Conservation (phyloP, 305 asterid species). For the Fraxinus angustifolia region DNA sequence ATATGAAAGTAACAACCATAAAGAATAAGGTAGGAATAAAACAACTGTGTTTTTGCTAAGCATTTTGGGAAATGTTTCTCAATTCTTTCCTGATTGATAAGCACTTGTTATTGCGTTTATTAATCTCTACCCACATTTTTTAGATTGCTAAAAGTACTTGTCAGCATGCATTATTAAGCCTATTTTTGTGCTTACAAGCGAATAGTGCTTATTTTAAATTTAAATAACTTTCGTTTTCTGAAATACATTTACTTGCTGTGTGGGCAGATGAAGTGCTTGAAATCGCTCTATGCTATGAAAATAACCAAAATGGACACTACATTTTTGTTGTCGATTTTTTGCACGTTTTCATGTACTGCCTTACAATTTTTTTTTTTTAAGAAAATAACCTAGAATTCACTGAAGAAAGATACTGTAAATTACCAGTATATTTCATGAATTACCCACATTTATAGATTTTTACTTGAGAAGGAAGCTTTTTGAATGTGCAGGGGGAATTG, state of each 20-base stretch:
- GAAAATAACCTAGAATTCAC: not conserved
- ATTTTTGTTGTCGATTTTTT: not conserved
- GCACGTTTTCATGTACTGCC: not conserved
- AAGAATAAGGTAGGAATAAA: not conserved
- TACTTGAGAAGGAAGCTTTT: not conserved
- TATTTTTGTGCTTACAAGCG: not conserved
- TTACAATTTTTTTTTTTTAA: not conserved
- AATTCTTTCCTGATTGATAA: not conserved
- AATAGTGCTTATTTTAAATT: not conserved
- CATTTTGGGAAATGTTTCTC: not conserved
- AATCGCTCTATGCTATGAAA: not conserved
- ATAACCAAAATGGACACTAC: not conserved
- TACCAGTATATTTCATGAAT: not conserved
- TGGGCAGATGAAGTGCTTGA: not conserved
- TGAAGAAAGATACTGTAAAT: not conserved
- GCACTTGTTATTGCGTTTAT: not conserved
- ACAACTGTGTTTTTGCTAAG: not conserved
- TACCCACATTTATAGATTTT: not conserved
- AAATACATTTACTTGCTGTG: not conserved
- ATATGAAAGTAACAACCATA: not conserved
- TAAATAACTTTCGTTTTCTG: not conserved
- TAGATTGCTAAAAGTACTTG: not conserved
- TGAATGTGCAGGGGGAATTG: conserved; percentile 73
- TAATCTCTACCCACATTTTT: not conserved
- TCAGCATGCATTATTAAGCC: not conserved